phyloP scores from a whole-genome alignment of 768 basidiomycete genomes.

The Imleria badia region DNA sequence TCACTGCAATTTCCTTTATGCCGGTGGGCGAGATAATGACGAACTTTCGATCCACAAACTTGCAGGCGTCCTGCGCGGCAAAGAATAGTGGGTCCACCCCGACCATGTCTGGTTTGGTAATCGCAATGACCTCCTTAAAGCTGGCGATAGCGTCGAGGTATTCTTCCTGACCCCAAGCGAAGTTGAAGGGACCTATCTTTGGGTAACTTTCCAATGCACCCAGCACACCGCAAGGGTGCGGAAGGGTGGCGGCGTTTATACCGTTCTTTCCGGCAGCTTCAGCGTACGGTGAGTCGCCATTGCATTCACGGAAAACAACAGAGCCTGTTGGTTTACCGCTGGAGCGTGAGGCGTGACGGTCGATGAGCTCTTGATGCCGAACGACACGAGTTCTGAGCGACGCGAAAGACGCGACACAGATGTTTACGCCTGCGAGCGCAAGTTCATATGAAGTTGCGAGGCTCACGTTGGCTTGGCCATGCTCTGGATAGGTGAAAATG shows the following conservation, averaged over 20 bases:
- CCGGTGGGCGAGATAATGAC: slow-evolving; percentile 1
- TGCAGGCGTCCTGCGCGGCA: slow-evolving; percentile 5
- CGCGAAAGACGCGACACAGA: slow-evolving; percentile 10
- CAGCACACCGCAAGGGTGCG: not conserved
- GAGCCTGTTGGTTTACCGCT: not conserved
- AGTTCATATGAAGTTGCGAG: slow-evolving; percentile 18
- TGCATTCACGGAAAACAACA: slow-evolving; percentile 3
- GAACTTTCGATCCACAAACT: not conserved
- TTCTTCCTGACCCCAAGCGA: slow-evolving; percentile 7
- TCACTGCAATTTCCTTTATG: not conserved
- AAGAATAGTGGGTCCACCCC: not conserved
- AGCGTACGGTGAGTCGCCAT: not conserved
- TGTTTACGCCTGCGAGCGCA: slow-evolving; percentile 6
- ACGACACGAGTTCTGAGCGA: slow-evolving; percentile 7
- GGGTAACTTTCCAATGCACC: slow-evolving; percentile 6
- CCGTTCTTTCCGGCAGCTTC: not conserved
- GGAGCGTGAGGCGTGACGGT: not conserved
- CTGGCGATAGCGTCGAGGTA: not conserved
- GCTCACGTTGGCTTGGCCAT: slow-evolving; percentile 7
- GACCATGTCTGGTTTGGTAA: not conserved
- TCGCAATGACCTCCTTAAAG: not conserved
- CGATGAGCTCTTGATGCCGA: slow-evolving; percentile 2
- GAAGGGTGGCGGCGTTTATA: not conserved
- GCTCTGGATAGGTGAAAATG: slow-evolving; percentile 7
- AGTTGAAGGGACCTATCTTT: fast-evolving